Conservation (phyloP, 495 filamentous ascomycete species). For the Opeltia flavorubescens region DNA sequence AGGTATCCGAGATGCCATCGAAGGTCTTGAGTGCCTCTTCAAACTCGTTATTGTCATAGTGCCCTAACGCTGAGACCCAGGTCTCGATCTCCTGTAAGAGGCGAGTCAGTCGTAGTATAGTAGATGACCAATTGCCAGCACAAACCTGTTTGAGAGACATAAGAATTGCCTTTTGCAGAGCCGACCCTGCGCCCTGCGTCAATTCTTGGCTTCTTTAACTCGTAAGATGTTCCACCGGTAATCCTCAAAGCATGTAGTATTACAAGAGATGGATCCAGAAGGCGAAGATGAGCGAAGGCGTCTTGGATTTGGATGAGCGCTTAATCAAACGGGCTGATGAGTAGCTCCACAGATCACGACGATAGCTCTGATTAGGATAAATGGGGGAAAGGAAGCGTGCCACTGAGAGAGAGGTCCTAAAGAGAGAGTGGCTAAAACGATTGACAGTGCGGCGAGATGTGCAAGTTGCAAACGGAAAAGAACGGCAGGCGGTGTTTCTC, state of each 20-base stretch:
- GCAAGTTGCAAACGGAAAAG: neutral
- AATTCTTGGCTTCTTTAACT: no score
- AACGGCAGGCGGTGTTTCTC: neutral
- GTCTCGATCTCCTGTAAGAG: slow-evolving; percentile 83
- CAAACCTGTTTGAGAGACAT: slow-evolving; percentile 72
- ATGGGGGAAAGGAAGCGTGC: no score
- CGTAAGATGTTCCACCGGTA: no score
- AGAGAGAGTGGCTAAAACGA: neutral
- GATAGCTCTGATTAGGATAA: no score
- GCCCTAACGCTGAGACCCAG: slow-evolving; percentile 82
- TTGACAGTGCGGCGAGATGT: neutral
- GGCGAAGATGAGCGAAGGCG: no score
- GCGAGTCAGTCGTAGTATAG: slow-evolving; percentile 1
- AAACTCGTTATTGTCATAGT: slow-evolving; percentile 95
- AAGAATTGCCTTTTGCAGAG: no score
- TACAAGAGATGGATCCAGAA: no score
- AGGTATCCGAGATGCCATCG: slow-evolving; percentile 80
- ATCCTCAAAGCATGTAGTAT: neutral
- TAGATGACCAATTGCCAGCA: slow-evolving; percentile 7
- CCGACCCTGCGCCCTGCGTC: no score
- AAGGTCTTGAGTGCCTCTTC: slow-evolving; percentile 74
- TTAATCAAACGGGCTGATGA: no score
- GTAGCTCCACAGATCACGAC: no score
- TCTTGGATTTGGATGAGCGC: no score
- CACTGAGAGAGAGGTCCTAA: no score